Evolutionary conservation across 2,329 filamentous ascomycete genomes (phyloP).

Genomic region (Xylaria sp.): DNA sequence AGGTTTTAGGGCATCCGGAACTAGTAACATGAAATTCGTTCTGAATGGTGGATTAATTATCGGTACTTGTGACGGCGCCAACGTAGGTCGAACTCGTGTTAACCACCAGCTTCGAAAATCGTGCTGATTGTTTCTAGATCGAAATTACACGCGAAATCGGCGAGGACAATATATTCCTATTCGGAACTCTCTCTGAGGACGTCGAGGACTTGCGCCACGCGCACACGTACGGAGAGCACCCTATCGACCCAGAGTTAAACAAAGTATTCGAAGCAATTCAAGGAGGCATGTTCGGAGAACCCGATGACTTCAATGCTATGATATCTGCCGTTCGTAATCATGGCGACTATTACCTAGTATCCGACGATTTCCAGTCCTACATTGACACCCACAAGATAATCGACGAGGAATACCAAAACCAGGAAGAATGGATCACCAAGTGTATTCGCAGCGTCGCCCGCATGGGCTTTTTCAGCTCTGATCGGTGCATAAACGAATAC

Average conservation of each 20-base stretch:
- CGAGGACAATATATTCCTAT: slow-evolving; percentile 98
- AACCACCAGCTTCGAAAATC: slow-evolving; percentile 50
- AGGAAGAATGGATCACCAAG: slow-evolving; percentile 93
- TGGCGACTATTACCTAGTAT: slow-evolving; percentile 97
- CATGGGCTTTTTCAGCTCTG: slow-evolving; percentile 98
- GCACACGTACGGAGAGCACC: slow-evolving; percentile 84
- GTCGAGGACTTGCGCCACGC: slow-evolving; percentile 94
- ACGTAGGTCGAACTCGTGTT: slow-evolving; percentile 69
- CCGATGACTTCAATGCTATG: slow-evolving; percentile 81
- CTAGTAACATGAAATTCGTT: slow-evolving; percentile 99
- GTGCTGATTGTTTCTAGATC: slow-evolving; percentile 62
- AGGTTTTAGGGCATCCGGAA: slow-evolving; percentile 71
- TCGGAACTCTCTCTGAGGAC: slow-evolving; percentile 94
- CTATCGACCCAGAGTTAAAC: slow-evolving; percentile 78
- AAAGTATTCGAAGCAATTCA: slow-evolving; percentile 88
- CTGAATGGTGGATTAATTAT: slow-evolving; percentile 97
- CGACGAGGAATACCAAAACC: slow-evolving; percentile 90
- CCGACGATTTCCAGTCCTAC: slow-evolving; percentile 97
- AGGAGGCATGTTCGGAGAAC: slow-evolving; percentile 81
- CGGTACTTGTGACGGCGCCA: slow-evolving; percentile 96
- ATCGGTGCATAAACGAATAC: slow-evolving; percentile 96
- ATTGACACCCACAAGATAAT: slow-evolving; percentile 90
- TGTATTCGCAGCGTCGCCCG: slow-evolving; percentile 86
- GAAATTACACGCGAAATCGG: slow-evolving; percentile 98
- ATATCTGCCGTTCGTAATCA: slow-evolving; percentile 88